Conservation (phyloP, 192 early-diverging fungal genomes). For the Linderina pennispora region DNA sequence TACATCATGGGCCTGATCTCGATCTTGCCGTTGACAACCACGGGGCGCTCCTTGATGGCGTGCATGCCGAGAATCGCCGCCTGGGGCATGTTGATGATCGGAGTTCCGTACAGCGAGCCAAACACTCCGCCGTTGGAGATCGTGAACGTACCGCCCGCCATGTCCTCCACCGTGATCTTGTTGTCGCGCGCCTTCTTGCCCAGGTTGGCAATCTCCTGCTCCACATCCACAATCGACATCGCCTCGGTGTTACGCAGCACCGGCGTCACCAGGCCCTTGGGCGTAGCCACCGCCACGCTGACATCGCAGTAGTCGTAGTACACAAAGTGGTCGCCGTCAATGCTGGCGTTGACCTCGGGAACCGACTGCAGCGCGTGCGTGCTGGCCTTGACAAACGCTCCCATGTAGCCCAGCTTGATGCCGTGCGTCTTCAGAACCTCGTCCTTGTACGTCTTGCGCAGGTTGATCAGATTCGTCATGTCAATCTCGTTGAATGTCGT, state of each 20-base stretch:
- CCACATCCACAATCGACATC: slow-evolving; percentile 82
- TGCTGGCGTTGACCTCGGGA: slow-evolving; percentile 91
- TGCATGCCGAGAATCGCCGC: slow-evolving; percentile 98
- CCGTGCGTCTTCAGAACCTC: slow-evolving; percentile 87
- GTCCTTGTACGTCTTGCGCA: slow-evolving; percentile 94
- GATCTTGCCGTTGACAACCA: slow-evolving; percentile 90
- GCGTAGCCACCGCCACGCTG: slow-evolving; percentile 94
- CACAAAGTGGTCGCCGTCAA: slow-evolving; percentile 86
- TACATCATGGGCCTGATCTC: slow-evolving; percentile 96
- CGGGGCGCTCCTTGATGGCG: slow-evolving; percentile 92
- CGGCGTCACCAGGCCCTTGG: slow-evolving; percentile 98
- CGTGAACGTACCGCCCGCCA: slow-evolving; percentile 98
- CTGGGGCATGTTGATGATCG: slow-evolving; percentile 98
- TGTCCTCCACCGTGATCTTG: slow-evolving; percentile 95
- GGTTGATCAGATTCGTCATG: slow-evolving; percentile 90
- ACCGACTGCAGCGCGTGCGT: slow-evolving; percentile 80
- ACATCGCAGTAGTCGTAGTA: slow-evolving; percentile 96
- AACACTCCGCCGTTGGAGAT: slow-evolving; percentile 99
- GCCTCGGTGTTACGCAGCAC: slow-evolving; percentile 88
- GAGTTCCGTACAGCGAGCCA: slow-evolving; percentile 95
- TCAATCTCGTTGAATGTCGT: slow-evolving; percentile 99
- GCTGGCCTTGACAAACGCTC: slow-evolving; percentile 92
- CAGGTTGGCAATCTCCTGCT: slow-evolving; percentile 84
- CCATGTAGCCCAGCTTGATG: slow-evolving; percentile 98
- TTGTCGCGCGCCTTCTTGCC: slow-evolving; percentile 89